A percentile compares a stretch with the other conserved stretches of the same genome.
Evolutionary conservation across 1,284 basidiomycete genomes (phyloP).

Genomic region (Ceratobasidium sp.): DNA sequence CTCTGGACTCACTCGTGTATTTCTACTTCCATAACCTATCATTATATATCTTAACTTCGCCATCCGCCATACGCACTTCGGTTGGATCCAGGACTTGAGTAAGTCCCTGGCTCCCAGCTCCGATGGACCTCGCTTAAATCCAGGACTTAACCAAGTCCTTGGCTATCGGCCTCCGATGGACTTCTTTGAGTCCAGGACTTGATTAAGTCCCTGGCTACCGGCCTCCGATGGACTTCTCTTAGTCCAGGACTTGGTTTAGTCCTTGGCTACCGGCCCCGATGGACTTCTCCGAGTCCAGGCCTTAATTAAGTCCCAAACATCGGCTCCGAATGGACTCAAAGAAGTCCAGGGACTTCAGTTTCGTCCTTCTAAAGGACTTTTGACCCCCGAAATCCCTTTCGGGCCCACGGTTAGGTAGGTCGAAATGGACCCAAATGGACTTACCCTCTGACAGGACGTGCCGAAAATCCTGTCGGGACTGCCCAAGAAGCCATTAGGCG

Average conservation of each 20-base stretch:
- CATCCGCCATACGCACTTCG: too few species aligned
- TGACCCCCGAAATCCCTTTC: background rate
- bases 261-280: too few species aligned
- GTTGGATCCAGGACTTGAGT: background rate
- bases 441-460: background rate
- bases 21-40: too few species aligned
- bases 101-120: background rate
- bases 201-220: background rate
- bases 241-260: too few species aligned
- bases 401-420: background rate
- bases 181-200: background rate
- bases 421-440: background rate
- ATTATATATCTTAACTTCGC: too few species aligned
- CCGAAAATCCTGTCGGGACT: conserved; percentile 1
- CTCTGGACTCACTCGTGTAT: too few species aligned
- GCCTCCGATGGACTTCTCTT: too few species aligned
- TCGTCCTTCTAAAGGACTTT: background rate
- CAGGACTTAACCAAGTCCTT: background rate
- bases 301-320: too few species aligned
- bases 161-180: background rate
- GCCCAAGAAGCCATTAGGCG: background rate
- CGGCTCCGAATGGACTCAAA: background rate
- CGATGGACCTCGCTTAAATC: background rate
- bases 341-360: background rate
- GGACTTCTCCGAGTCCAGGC: too few species aligned